A percentile compares a stretch with the other conserved stretches of the same genome.
phyloP scores from a whole-genome alignment of 139 green algal genomes.

The Closterium sp. region DNA sequence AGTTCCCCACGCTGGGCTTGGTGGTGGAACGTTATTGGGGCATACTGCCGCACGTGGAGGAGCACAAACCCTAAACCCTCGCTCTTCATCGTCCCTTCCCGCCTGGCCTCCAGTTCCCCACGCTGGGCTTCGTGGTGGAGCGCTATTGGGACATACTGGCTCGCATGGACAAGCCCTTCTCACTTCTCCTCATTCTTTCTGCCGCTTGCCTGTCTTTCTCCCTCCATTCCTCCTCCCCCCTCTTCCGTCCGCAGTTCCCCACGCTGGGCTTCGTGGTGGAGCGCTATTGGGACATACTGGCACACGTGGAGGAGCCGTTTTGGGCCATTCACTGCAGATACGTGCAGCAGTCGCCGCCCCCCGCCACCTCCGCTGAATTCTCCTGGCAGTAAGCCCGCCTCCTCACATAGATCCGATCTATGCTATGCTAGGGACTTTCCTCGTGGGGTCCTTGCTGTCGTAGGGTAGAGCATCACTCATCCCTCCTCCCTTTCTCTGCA shows the following conservation, averaged over 20 bases:
- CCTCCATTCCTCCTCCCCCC: background rate
- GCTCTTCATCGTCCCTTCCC: background rate
- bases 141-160: conserved; percentile 90
- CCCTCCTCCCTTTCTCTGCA: too few relatives aligned
- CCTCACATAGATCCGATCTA: too few relatives aligned
- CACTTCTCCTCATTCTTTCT: background rate
- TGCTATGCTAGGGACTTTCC: too few relatives aligned
- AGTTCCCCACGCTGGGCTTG: conserved; percentile 95
- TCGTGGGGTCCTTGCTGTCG: too few relatives aligned
- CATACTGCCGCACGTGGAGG: conserved; percentile 84
- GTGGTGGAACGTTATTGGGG: conserved; percentile 96
- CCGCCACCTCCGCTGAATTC: background rate
- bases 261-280: conserved; percentile 97
- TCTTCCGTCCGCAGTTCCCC: conserved; percentile 77
- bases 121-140: conserved; percentile 52
- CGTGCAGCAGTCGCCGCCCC: background rate
- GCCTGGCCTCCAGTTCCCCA: background rate
- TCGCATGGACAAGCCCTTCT: conserved; percentile 90
- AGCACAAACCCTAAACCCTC: conserved; percentile 62
- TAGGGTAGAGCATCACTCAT: too few relatives aligned
- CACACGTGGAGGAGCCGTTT: conserved; percentile 88
- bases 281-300: conserved; percentile 90
- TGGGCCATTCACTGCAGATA: conserved; percentile 76
- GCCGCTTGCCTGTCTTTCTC: background rate
- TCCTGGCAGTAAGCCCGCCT: background rate